A percentile compares a stretch with the other conserved stretches of the same genome.
These are phyloP conservation scores for Cerioporus squamosus DNA, from an alignment of 1,284 basidiomycete genomes.

Conservation along the genomic window DNA sequence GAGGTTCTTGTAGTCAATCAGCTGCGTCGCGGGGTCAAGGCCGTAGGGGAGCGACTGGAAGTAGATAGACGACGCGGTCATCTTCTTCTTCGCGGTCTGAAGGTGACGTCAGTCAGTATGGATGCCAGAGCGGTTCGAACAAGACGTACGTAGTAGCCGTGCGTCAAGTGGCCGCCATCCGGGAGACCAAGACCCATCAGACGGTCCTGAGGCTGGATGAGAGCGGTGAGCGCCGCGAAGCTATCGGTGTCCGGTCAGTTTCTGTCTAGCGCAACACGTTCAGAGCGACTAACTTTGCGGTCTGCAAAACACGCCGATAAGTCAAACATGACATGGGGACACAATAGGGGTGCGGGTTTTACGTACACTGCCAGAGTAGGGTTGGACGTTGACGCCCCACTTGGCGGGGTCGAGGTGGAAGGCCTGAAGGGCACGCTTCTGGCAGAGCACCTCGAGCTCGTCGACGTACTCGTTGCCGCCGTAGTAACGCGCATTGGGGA, in stretches of 20 bases:
- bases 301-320: slow-evolving; percentile 46
- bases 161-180: slow-evolving; percentile 97
- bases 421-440: slow-evolving; percentile 93
- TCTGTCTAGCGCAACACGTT: background rate
- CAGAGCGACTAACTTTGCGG: slow-evolving; percentile 71
- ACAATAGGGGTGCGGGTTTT: slow-evolving; percentile 6
- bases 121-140: background rate
- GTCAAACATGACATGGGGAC: background rate
- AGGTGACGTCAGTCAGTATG: slow-evolving; percentile 39
- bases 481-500: slow-evolving; percentile 95
- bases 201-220: slow-evolving; percentile 97
- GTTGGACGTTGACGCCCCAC: slow-evolving; percentile 99
- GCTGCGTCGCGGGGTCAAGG: slow-evolving; percentile 83
- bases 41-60: slow-evolving; percentile 99
- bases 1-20: slow-evolving; percentile 91
- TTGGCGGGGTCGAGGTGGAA: slow-evolving; percentile 93
- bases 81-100: slow-evolving; percentile 98
- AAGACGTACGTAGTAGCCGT: slow-evolving; percentile 88
- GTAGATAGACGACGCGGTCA: slow-evolving; percentile 99
- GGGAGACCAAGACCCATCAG: slow-evolving; percentile 99
- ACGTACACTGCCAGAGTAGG: slow-evolving; percentile 86
- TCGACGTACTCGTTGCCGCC: slow-evolving; percentile 98
- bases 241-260: slow-evolving; percentile 42
- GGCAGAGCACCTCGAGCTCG: slow-evolving; percentile 94
- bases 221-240: slow-evolving; percentile 97